Evolutionary conservation across 495 filamentous ascomycete species (phyloP), one percentile per base, ranked within the genome.

Genomic region (Xylaria longipes): DNA sequence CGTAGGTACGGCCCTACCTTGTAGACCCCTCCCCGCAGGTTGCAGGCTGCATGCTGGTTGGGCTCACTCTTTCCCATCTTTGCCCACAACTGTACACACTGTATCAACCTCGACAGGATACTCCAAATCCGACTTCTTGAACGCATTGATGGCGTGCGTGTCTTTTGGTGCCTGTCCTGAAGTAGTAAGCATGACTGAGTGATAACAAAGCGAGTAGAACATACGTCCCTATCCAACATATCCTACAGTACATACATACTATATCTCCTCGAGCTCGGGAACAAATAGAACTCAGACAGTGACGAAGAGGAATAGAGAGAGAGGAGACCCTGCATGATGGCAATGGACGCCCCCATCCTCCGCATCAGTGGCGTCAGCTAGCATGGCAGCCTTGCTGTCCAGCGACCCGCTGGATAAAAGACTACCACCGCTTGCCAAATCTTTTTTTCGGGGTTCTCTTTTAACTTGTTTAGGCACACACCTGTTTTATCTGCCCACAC

Each of bases 321-420:
- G 65, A 62, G 64, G 72, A 79, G 81, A 78, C 81, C 81, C 81
- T 82, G 81, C 81, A 82, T 82, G 75, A 77, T 70, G 76, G 69
- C 74, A 78, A 78, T 77, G 71, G 52, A 72, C 73, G 74, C 73
- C 70, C 72, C 71, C 72, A 76, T 75, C 74, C 71, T 76, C 76
- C 73, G 70, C 82, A 82, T 82, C 80, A 79, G 81, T 83, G 82
- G 82, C 82, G 80, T 80, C 71, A 80, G 75, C 76, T 83, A 80
- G 57, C 57, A 37, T 56, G 46, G 46, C 62, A 71, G 69, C 69
- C 69, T 71, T 66, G 63, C 17, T 65, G 50, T 66, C 66, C 11
- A 58, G 52, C n/a, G 66, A 68, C 65, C 65, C 65, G 65, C 65
- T 58, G 52, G 65, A 5, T 58, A 68, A 68, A 68, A 41, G n/a